Base-by-base conservation (phyloP, 257 asterid genomes). In the Phtheirospermum japonicum region DNA sequence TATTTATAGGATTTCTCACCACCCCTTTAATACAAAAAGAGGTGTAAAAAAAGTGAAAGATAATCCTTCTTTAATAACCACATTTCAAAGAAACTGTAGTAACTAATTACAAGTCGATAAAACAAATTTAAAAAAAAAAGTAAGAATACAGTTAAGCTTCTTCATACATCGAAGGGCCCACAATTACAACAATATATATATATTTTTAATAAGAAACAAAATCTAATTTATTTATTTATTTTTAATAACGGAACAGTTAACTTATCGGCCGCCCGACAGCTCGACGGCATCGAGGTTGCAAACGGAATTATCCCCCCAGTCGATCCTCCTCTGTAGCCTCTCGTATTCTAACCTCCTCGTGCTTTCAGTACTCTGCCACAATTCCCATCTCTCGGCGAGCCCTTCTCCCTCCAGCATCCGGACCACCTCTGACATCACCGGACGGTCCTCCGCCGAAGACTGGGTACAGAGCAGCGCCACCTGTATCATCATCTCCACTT, bases 391-490 rank as follows among this genome's bases (percentile, higher is more conserved):
- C 86, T 90, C 95, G 0, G 94, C 94, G 8, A 90, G 82, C 17
- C 96, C 96, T 70, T 90, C 98, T 16, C 98, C 98, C 77, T 88
- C 98, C 10, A 90, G 80, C 96, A 90, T 88, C 0, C 98, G 79
- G 9, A 90, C 96, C 10, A 88, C 98, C 68, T 80, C 96, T 3
- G 98, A 90, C 98, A 90, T 90, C n/a, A 88, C 86, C 7, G 98
- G 98, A 2, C 99, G 93, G n/a, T 92, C 97, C 70, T 86, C 97
- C 0, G 97, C 93, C 2, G 95, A 84, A 26, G 80, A 61, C 70
- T 92, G 99, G 7, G 99, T 89, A 19, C 99, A 86, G 0, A 89
- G 89, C 13, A 92, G 62, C 2, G 99, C 99, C 9, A 92, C 96
- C 80, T 48, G 94, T 51, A 92, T 86, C 99, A 92, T 82, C 94